Conservation (phyloP, 495 filamentous ascomycete genomes). For the Pyrenopolyporus hunteri region DNA sequence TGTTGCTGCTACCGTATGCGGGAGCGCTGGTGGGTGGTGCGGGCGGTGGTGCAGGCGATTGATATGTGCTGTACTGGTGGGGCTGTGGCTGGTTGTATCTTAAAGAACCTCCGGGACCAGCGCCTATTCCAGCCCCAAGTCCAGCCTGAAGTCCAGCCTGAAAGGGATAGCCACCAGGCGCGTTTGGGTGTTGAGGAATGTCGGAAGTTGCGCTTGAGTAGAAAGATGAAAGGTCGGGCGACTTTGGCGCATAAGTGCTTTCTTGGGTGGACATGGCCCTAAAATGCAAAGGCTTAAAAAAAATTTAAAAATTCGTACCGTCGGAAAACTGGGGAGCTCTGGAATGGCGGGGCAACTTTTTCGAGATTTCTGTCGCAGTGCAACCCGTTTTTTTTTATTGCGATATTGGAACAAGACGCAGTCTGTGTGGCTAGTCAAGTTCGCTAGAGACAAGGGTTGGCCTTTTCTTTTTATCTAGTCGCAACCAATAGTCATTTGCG, state of each 20-base stretch:
- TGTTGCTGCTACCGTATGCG: constrained; percentile 22
- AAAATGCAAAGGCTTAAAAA: constrained; percentile 40
- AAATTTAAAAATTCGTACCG: constrained; percentile 28
- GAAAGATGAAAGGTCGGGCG: constrained; percentile 61
- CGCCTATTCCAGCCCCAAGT: constrained; percentile 22
- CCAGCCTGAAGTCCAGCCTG: constrained; percentile 45
- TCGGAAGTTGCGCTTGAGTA: constrained; percentile 43
- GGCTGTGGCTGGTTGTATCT: constrained; percentile 35
- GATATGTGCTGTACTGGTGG: constrained; percentile 34
- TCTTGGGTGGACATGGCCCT: constrained; percentile 51
- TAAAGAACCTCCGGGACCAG: constrained; percentile 15
- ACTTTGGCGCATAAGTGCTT: constrained; percentile 60
- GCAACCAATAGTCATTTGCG: constrained; percentile 13
- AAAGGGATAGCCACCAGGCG: constrained; percentile 48
- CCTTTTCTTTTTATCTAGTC: constrained; percentile 18
- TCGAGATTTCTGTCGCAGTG: constrained; percentile 28
- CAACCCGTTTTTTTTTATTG: constrained; percentile 9
- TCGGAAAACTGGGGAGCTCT: constrained; percentile 37
- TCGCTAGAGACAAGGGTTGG: constrained; percentile 17
- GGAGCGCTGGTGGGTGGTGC: constrained; percentile 30
- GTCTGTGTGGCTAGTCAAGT: constrained; percentile 23
- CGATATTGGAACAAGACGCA: not conserved
- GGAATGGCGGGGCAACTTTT: constrained; percentile 35
- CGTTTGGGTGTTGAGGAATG: constrained; percentile 26
- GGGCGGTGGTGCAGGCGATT: constrained; percentile 27